A percentile compares a stretch with the other conserved stretches of the same genome.
phyloP scores from a whole-genome alignment of 805 yeast genomes.

The Lipomyces starkeyi region DNA sequence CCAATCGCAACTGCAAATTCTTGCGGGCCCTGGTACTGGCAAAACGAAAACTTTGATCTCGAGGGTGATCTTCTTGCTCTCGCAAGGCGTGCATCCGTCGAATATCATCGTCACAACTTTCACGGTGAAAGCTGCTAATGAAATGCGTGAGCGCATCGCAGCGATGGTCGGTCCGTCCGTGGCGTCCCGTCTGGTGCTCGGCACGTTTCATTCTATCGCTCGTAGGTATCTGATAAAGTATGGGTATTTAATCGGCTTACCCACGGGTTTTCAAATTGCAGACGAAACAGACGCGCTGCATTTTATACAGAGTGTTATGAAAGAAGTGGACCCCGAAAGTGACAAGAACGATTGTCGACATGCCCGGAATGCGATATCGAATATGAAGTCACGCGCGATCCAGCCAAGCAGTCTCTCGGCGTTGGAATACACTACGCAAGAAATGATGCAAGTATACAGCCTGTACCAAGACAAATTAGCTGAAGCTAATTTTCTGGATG shows the following conservation, averaged over 20 bases:
- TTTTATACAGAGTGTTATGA: slow-evolving; percentile 48
- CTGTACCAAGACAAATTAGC: slow-evolving; percentile 59
- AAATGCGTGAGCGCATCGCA: slow-evolving; percentile 70
- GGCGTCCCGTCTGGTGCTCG: slow-evolving; percentile 61
- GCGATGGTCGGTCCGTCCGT: slow-evolving; percentile 40
- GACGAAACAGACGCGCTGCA: slow-evolving; percentile 66
- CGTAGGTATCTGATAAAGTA: slow-evolving; percentile 60
- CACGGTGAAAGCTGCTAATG: slow-evolving; percentile 90
- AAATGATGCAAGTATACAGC: slow-evolving; percentile 50
- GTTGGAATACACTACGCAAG: not conserved
- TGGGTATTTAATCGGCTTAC: slow-evolving; percentile 56
- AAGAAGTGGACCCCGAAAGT: slow-evolving; percentile 34
- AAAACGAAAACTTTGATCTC: slow-evolving; percentile 55
- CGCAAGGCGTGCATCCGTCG: slow-evolving; percentile 62
- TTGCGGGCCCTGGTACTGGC: slow-evolving; percentile 74
- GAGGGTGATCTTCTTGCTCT: slow-evolving; percentile 62
- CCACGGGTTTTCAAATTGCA: slow-evolving; percentile 56
- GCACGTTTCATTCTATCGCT: slow-evolving; percentile 91
- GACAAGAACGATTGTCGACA: slow-evolving; percentile 14
- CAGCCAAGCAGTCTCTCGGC: not conserved
- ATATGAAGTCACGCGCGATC: slow-evolving; percentile 34
- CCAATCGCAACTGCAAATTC: slow-evolving; percentile 54
- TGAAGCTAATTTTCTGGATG: slow-evolving; percentile 54
- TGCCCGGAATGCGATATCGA: slow-evolving; percentile 18
- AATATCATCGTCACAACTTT: slow-evolving; percentile 85